Evolutionary conservation across 352 stramenopile genomes (phyloP).

Genomic region (Phytophthora litchii): DNA sequence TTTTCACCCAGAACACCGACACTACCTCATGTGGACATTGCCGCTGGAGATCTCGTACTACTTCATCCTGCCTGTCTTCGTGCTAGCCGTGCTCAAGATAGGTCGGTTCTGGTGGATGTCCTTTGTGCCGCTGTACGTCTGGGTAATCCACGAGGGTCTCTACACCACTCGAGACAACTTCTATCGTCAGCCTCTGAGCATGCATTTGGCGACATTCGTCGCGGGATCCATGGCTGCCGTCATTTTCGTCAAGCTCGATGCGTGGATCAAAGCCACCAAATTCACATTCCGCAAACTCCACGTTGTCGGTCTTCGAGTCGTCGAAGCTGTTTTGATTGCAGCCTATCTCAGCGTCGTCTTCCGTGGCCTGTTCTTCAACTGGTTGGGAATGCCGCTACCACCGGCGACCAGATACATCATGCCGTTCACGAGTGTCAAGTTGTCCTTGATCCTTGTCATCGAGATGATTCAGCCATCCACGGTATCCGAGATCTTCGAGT

Average conservation of each 20-base stretch:
- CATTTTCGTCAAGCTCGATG: slow-evolving; percentile 13
- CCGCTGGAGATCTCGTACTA: slow-evolving; percentile 19
- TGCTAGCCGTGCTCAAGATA: slow-evolving; percentile 9
- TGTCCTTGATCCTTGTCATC: slow-evolving; percentile 26
- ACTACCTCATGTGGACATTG: slow-evolving; percentile 20
- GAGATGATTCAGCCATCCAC: slow-evolving; percentile 35
- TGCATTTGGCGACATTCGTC: slow-evolving; percentile 21
- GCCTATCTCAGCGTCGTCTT: slow-evolving; percentile 17
- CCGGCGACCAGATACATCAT: slow-evolving; percentile 1
- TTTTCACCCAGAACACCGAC: slow-evolving; percentile 13
- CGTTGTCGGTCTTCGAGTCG: slow-evolving; percentile 10
- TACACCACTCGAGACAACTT: slow-evolving; percentile 10
- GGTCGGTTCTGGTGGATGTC: slow-evolving; percentile 19
- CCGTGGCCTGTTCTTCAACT: slow-evolving; percentile 16
- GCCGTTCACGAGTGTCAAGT: slow-evolving; percentile 18
- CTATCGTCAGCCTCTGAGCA: slow-evolving; percentile 7
- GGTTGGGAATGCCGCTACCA: slow-evolving; percentile 2
- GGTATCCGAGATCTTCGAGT: slow-evolving; percentile 35
- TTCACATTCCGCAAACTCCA: slow-evolving; percentile 11
- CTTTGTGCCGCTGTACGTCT: slow-evolving; percentile 10
- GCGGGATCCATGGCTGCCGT: slow-evolving; percentile 12
- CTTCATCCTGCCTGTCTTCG: slow-evolving; percentile 16
- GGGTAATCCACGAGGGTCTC: slow-evolving; percentile 16
- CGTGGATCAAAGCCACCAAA: slow-evolving; percentile 8
- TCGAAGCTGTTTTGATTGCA: slow-evolving; percentile 12